Percentiles rank a stretch among this genome's conserved stretches.
Evolutionary conservation across 257 asterid species (phyloP).

Genomic region (Lycium barbarum): DNA sequence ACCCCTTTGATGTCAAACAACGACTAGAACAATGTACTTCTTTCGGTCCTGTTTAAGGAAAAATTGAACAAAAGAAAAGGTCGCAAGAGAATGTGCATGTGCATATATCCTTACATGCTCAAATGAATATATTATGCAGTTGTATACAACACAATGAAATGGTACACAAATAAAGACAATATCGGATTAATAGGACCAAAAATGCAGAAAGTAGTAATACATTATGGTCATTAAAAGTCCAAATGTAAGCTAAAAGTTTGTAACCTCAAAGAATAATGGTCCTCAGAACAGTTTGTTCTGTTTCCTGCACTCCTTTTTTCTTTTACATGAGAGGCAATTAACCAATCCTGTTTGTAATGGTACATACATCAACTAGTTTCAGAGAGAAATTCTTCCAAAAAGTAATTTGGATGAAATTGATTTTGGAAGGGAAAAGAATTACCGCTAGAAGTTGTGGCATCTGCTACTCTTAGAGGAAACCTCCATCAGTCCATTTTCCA

Average conservation of each 20-base stretch:
- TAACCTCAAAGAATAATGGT: slow-evolving; percentile 29
- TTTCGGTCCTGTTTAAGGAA: not conserved
- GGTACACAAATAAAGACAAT: slow-evolving; percentile 2
- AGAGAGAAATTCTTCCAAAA: slow-evolving; percentile 37
- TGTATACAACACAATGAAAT: not conserved
- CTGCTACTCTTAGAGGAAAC: slow-evolving; percentile 64
- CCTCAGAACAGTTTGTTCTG: slow-evolving; percentile 39
- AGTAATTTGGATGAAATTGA: slow-evolving; percentile 29
- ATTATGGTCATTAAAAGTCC: slow-evolving; percentile 35
- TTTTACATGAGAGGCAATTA: slow-evolving; percentile 14
- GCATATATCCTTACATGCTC: not conserved
- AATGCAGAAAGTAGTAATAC: slow-evolving; percentile 10
- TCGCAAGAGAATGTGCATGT: not conserved
- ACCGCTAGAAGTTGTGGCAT: slow-evolving; percentile 25
- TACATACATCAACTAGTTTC: slow-evolving; percentile 39
- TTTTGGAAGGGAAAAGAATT: slow-evolving; percentile 39
- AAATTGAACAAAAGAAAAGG: not conserved
- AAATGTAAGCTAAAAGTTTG: slow-evolving; percentile 34
- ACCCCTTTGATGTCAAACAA: not conserved
- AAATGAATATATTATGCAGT: slow-evolving; percentile 5
- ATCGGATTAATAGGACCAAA: not conserved
- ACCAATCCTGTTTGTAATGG: slow-evolving; percentile 40
- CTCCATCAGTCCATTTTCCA: slow-evolving; percentile 81
- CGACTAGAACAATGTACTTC: not conserved
- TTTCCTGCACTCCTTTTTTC: slow-evolving; percentile 32